Conservation (phyloP, 2,329 filamentous ascomycete genomes). For the Bimuria novae-zelandiae region DNA sequence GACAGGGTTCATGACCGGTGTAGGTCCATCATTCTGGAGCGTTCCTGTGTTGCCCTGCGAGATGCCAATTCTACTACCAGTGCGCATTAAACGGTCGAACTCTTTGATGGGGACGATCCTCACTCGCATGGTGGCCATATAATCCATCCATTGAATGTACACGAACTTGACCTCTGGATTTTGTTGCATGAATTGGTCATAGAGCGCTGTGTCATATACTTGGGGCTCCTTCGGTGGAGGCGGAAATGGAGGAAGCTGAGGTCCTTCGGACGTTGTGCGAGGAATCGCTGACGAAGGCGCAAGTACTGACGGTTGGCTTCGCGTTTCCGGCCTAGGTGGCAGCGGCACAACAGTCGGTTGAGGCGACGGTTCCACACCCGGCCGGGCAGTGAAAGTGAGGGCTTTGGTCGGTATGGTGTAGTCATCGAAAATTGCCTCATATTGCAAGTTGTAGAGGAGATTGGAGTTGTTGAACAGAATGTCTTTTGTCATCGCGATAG, state of each 20-base stretch:
- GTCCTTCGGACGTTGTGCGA: slow-evolving; percentile 2
- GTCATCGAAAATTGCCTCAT: slow-evolving; percentile 45
- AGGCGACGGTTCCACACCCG: slow-evolving; percentile 20
- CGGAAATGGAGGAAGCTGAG: slow-evolving; percentile 28
- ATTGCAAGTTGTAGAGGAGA: slow-evolving; percentile 68
- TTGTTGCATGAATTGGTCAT: slow-evolving; percentile 55
- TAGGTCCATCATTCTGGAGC: slow-evolving; percentile 67
- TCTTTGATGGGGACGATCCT: slow-evolving; percentile 67
- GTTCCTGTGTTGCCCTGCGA: slow-evolving; percentile 68
- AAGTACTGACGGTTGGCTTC: not conserved
- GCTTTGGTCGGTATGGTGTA: slow-evolving; percentile 25
- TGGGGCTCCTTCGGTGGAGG: slow-evolving; percentile 35
- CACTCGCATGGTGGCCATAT: slow-evolving; percentile 70
- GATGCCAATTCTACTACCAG: slow-evolving; percentile 58
- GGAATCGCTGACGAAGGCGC: slow-evolving; percentile 8
- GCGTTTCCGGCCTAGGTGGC: not conserved
- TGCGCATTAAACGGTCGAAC: slow-evolving; percentile 44
- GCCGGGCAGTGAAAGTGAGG: slow-evolving; percentile 30
- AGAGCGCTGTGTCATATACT: slow-evolving; percentile 45
- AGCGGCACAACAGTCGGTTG: slow-evolving; percentile 14
- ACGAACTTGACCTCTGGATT: slow-evolving; percentile 66
- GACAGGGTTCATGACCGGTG: slow-evolving; percentile 59
- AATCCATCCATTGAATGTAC: slow-evolving; percentile 77
- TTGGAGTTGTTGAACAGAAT: slow-evolving; percentile 81
- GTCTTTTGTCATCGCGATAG: slow-evolving; percentile 66